Conservation (phyloP, 352 stramenopile species). For the Globisporangium middletonii region DNA sequence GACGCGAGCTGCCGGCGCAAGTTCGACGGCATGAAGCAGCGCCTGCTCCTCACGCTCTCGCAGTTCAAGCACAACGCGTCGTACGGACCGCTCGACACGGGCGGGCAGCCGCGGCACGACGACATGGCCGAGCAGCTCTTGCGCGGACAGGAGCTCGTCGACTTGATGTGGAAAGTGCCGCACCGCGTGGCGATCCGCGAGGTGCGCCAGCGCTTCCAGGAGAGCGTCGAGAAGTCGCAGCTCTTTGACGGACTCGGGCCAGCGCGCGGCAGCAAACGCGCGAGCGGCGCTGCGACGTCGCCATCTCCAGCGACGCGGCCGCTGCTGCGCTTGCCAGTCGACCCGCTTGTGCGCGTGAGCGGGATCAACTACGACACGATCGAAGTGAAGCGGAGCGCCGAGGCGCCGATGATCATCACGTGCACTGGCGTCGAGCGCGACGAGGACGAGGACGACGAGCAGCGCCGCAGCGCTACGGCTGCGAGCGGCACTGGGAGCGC, state of each 20-base stretch:
- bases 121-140: constrained; percentile 77
- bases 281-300: background rate
- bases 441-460: constrained; percentile 47
- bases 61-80: constrained; percentile 61
- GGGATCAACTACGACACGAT: constrained; percentile 69
- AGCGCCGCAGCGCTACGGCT: background rate
- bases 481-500: constrained; percentile 7
- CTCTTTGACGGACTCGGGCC: constrained; percentile 27
- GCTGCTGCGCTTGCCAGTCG: constrained; percentile 60
- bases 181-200: constrained; percentile 58
- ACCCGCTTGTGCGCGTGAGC: constrained; percentile 62
- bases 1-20: constrained; percentile 69
- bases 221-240: constrained; percentile 40
- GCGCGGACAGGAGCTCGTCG: constrained; percentile 76
- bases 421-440: constrained; percentile 72
- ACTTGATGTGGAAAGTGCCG: constrained; percentile 80
- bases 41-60: constrained; percentile 60
- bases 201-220: constrained; percentile 41
- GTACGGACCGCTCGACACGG: constrained; percentile 25
- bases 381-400: constrained; percentile 76
- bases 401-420: constrained; percentile 76
- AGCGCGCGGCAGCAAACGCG: constrained; percentile 1
- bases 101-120: constrained; percentile 27
- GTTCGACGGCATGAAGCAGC: constrained; percentile 78
- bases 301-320: constrained; percentile 13